Evolutionary conservation across 140 eudicot genomes (phyloP), one percentile per base, ranked within the genome.

Genomic region (Senecio squalidus): DNA sequence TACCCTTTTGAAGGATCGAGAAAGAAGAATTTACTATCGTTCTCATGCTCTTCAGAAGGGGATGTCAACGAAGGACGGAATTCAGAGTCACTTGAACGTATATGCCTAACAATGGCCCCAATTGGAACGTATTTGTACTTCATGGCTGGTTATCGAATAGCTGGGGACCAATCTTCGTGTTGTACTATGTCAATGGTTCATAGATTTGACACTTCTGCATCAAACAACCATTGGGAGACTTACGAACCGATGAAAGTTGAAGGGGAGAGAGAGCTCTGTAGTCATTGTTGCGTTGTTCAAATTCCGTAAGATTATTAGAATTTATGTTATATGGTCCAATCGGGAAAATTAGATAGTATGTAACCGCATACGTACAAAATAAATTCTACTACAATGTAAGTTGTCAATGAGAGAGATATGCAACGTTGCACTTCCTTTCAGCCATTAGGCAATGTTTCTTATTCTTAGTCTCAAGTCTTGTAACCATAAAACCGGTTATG

Each of bases 41-140:
- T 41, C 60, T 33, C 74, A 6, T 67, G 79, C 33, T 17, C 72
- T 6, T 46, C 59, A 0, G 33, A 54, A 7, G 55, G 38, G 4
- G 63, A 58, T 26, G 53, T 22, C 16, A 70, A 24, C 1, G 81
- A 63, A 14, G 69, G 71, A 26, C 38, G 55, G n/a, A 50, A 44
- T 58, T 39, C 72, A 27, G 77, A 64, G 44, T 47, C 54, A 7
- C 47, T 62, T 26, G 60, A 61, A 55, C 61, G 78, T 9, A 16
- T 80, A n/a, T 81, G 79, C 21, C 52, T 80, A 16, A 84, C 94
- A 0, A 84, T 84, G 94, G 85, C 88, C 0, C 75, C 85, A 0
- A 66, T 81, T 3, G 85, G 79, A n/a, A 58, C 47, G 3, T 24
- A 62, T n/a, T 26, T 84, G 39, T 84, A 69, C 53, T 77, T 81